A percentile compares a stretch with the other conserved stretches of the same genome.
phyloP scores from a whole-genome alignment of 2,329 filamentous ascomycete genomes.

The Curvularia sp. region DNA sequence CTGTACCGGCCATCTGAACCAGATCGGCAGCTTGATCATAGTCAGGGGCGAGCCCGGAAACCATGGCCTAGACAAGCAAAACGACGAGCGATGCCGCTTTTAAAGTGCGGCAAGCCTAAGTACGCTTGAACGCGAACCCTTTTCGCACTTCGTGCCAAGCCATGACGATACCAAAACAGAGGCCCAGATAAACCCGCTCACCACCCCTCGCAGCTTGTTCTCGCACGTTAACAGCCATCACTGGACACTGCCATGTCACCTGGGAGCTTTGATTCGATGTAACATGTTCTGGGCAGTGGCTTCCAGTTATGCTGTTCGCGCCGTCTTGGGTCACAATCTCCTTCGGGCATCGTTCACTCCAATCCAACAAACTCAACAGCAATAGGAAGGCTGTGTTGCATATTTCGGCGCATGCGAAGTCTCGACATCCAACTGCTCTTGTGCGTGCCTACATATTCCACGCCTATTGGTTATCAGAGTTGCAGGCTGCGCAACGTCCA shows the following conservation, averaged over 20 bases:
- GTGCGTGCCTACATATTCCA: background rate
- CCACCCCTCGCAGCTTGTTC: background rate
- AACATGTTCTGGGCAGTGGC: background rate
- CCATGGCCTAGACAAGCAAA: constrained; percentile 6
- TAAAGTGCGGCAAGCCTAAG: background rate
- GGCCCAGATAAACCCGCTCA: background rate
- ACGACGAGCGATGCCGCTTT: background rate
- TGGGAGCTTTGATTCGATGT: background rate
- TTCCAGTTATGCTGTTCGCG: background rate
- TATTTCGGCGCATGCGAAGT: background rate
- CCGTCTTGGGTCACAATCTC: background rate
- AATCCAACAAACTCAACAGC: background rate
- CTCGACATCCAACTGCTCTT: constrained; percentile 2
- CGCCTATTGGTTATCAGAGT: constrained; percentile 2
- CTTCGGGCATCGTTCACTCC: background rate
- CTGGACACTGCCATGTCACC: background rate
- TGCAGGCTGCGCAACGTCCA: background rate
- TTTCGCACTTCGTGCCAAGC: background rate
- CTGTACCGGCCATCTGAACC: background rate
- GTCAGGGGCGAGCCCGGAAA: constrained; percentile 1
- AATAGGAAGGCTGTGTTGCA: constrained; percentile 2
- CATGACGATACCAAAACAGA: background rate
- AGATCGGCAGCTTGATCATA: background rate
- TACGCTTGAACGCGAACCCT: background rate
- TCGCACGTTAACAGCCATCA: background rate